Conservation (phyloP, 2,329 filamentous ascomycete species). For the Talaromyces sp. region DNA sequence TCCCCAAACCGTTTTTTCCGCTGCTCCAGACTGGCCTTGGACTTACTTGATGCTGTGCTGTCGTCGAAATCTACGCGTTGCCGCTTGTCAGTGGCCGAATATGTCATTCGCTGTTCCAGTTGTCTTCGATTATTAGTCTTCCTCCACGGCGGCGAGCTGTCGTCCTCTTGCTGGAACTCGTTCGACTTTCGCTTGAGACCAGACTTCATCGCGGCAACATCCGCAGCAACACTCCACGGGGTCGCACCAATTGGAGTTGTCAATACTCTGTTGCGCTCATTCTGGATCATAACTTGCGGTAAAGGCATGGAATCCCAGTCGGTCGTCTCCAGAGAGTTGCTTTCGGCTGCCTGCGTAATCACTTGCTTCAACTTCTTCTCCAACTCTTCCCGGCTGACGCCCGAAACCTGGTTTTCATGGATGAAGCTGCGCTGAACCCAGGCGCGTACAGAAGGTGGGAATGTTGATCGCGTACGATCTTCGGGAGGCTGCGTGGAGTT, state of each 20-base stretch:
- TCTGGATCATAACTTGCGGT: constrained; percentile 75
- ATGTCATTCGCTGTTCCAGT: constrained; percentile 73
- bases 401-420: constrained; percentile 60
- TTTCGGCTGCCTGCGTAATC: constrained; percentile 76
- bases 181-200: constrained; percentile 70
- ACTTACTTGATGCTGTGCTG: constrained; percentile 71
- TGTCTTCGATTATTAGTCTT: constrained; percentile 57
- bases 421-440: constrained; percentile 91
- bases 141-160: constrained; percentile 65
- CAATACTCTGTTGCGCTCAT: constrained; percentile 55
- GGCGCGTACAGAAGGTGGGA: constrained; percentile 73
- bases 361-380: constrained; percentile 78
- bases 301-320: constrained; percentile 81
- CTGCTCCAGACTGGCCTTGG: constrained; percentile 77
- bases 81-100: constrained; percentile 49
- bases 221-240: constrained; percentile 22
- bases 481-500: constrained; percentile 31
- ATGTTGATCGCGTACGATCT: constrained; percentile 58
- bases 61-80: constrained; percentile 42
- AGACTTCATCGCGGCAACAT: constrained; percentile 17
- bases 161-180: constrained; percentile 52
- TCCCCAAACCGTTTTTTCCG: constrained; percentile 80
- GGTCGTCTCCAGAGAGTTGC: constrained; percentile 62
- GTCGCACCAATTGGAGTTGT: constrained; percentile 39
- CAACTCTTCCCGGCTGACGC: constrained; percentile 64